A percentile compares a stretch with the other conserved stretches of the same genome.
phyloP scores from a whole-genome alignment of 108 stramenopile genomes.

The Cyclotella choctawhatcheeana region DNA sequence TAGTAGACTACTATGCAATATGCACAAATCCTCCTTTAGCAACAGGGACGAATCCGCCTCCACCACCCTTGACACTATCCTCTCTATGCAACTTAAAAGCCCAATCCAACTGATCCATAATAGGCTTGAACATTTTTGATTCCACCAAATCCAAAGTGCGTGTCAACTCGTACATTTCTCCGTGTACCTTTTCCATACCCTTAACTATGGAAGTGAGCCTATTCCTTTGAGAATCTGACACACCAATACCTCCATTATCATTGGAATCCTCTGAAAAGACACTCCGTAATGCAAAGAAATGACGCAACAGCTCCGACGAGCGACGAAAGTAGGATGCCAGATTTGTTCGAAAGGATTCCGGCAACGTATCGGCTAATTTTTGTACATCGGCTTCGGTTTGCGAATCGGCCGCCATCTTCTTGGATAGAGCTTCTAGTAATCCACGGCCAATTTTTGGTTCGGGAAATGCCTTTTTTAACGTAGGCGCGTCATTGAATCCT shows the following conservation, averaged over 20 bases:
- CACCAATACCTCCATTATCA: constrained; percentile 39
- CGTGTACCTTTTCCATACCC: constrained; percentile 74
- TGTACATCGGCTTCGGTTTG: constrained; percentile 81
- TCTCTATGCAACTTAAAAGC: constrained; percentile 86
- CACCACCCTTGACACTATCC: constrained; percentile 58
- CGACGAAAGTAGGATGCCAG: constrained; percentile 83
- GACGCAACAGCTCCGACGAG: constrained; percentile 81
- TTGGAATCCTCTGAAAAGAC: constrained; percentile 37
- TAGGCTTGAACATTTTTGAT: constrained; percentile 82
- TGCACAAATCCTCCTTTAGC: constrained; percentile 47
- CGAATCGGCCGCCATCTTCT: constrained; percentile 81
- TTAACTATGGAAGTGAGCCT: constrained; percentile 74
- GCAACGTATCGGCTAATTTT: constrained; percentile 65
- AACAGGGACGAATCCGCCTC: constrained; percentile 79
- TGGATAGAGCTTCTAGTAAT: constrained; percentile 77
- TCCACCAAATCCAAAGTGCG: constrained; percentile 45
- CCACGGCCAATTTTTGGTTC: constrained; percentile 70
- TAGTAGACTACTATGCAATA: constrained; percentile 17
- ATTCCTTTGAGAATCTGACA: constrained; percentile 40
- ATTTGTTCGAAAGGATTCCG: constrained; percentile 74
- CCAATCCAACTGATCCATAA: constrained; percentile 91
- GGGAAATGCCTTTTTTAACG: constrained; percentile 61
- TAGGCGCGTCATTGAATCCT: constrained; percentile 40
- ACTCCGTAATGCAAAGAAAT: constrained; percentile 83
- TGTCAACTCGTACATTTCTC: constrained; percentile 69